Conservation (phyloP, 2,329 filamentous ascomycete genomes). For the Chrysoporthe cubensis region DNA sequence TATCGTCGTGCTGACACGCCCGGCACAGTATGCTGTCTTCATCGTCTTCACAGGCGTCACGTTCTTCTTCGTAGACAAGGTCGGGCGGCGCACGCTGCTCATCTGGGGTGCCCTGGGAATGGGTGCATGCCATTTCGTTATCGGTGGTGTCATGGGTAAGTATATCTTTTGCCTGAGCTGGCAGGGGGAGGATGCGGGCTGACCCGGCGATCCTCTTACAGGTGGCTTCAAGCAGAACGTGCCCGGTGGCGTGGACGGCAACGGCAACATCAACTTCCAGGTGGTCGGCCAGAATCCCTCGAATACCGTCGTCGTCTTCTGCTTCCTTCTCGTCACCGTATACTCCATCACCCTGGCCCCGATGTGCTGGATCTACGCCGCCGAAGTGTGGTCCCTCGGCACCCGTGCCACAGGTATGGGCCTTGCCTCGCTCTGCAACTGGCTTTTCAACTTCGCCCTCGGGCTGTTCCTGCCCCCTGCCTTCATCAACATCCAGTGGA, state of each 20-base stretch:
- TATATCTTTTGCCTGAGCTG: background rate
- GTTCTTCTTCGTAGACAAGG: conserved; percentile 55
- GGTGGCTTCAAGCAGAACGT: background rate
- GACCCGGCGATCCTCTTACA: no score
- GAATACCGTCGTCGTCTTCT: conserved; percentile 53
- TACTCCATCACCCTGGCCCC: conserved; percentile 68
- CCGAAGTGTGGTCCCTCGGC: conserved; percentile 66
- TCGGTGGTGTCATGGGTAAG: conserved; percentile 35
- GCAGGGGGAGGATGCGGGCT: no score
- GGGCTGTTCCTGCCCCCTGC: conserved; percentile 54
- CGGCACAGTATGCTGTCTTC: conserved; percentile 17
- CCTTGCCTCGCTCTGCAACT: conserved; percentile 33
- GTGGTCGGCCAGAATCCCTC: background rate
- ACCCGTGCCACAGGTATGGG: conserved; percentile 56
- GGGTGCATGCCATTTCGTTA: conserved; percentile 62
- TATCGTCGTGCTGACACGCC: no score
- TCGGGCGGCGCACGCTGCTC: conserved; percentile 66
- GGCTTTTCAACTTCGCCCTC: conserved; percentile 63
- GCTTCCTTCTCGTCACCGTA: conserved; percentile 65
- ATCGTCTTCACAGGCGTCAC: conserved; percentile 19
- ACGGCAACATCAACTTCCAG: conserved; percentile 14
- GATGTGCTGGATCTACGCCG: conserved; percentile 68
- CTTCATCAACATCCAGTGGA: conserved; percentile 61
- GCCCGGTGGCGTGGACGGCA: conserved; percentile 13
- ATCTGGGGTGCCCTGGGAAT: conserved; percentile 70